Conservation (phyloP, 2,329 filamentous ascomycete genomes). For the Stagonosporopsis chrysanthemi region DNA sequence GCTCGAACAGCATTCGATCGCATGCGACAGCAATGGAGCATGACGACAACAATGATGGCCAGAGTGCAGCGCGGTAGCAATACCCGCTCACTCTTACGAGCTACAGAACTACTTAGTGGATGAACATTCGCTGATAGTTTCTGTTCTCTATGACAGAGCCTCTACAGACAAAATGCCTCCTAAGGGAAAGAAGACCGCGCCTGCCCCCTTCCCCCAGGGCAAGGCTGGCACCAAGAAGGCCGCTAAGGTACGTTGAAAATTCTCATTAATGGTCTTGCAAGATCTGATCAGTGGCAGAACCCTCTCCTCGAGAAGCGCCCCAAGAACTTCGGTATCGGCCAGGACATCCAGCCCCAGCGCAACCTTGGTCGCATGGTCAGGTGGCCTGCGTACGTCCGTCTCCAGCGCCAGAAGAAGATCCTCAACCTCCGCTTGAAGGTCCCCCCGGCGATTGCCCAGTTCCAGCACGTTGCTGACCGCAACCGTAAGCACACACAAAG, state of each 20-base stretch:
- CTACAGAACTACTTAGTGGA: conserved; percentile 67
- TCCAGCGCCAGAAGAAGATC: conserved; percentile 95
- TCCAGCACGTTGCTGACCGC: conserved; percentile 82
- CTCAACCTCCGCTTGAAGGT: conserved; percentile 99
- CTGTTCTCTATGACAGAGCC: conserved; percentile 99
- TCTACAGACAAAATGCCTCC: conserved; percentile 64
- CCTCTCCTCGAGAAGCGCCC: conserved; percentile 98
- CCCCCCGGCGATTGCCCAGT: conserved; percentile 94
- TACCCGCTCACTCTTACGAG: conserved; percentile 50
- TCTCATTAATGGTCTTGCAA: conserved; percentile 3
- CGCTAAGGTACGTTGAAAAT: conserved; percentile 79
- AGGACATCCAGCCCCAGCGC: conserved; percentile 80
- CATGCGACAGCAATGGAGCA: conserved; percentile 41
- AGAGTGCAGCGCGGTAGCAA: conserved; percentile 49
- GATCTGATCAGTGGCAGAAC: conserved; percentile 69
- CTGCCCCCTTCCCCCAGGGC: conserved; percentile 72
- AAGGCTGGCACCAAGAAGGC: conserved; percentile 94
- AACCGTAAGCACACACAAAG: conserved; percentile 40
- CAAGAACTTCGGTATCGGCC: conserved; percentile 97
- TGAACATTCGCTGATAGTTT: conserved; percentile 89
- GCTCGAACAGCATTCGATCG: conserved; percentile 43
- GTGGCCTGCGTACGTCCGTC: conserved; percentile 94
- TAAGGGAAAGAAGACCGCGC: conserved; percentile 98
- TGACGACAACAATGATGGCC: conserved; percentile 49
- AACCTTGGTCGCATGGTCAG: conserved; percentile 88